Percentiles rank a stretch among this genome's conserved stretches.
These are phyloP conservation scores for Fusarium paranaense DNA, from an alignment of 2,329 filamentous ascomycete species.

Conservation along the genomic window DNA sequence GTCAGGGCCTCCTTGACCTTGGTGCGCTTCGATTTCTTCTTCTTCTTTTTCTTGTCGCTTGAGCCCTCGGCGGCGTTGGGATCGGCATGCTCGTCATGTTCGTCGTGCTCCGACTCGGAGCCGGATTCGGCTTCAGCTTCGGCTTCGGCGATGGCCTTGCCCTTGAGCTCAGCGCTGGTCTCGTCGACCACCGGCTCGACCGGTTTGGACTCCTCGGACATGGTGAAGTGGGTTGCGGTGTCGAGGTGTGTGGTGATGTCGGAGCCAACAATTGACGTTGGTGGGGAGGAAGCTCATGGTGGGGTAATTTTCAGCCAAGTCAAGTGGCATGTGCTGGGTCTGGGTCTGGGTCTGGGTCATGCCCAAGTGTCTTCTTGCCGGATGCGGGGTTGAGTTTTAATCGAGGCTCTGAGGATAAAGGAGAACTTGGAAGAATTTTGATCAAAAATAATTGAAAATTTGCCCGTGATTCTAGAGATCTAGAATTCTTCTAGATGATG, in stretches of 20 bases:
- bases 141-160: slow-evolving; percentile 57
- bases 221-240: slow-evolving; percentile 39
- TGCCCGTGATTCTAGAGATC: background rate
- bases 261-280: slow-evolving; percentile 25
- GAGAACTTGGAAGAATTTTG: background rate
- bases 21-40: slow-evolving; percentile 74
- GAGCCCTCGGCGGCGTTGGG: slow-evolving; percentile 50
- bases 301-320: slow-evolving; percentile 34
- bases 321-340: slow-evolving; percentile 26
- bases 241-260: slow-evolving; percentile 28
- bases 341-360: background rate
- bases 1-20: slow-evolving; percentile 64
- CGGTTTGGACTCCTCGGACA: slow-evolving; percentile 72
- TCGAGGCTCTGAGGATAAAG: background rate
- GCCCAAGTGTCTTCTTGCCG: background rate
- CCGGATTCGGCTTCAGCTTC: slow-evolving; percentile 61
- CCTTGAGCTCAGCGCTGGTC: slow-evolving; percentile 61
- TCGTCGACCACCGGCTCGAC: slow-evolving; percentile 65
- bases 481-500: background rate
- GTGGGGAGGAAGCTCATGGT: slow-evolving; percentile 39
- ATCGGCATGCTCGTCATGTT: slow-evolving; percentile 52
- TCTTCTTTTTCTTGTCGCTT: slow-evolving; percentile 60
- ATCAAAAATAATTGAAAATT: background rate
- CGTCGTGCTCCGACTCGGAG: slow-evolving; percentile 60
- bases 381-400: slow-evolving; percentile 3